Evolutionary conservation across 139 green algal genomes (phyloP), one percentile per base, ranked within the genome.

Genomic region (Volvox africanus): DNA sequence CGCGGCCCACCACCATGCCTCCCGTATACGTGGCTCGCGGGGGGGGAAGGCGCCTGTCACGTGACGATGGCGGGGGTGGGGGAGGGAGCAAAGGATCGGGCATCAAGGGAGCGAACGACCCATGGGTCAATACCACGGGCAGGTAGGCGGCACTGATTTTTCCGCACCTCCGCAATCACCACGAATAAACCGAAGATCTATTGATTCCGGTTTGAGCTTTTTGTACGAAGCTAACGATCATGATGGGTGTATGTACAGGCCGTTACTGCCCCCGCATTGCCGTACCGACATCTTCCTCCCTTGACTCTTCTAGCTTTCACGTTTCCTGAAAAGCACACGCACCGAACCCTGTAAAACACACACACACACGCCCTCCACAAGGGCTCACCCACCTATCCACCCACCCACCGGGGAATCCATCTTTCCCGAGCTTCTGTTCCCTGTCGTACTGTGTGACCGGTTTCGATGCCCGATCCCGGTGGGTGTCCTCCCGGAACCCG

Each of bases 401-500:
- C 1, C 79, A 68, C 79, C 26, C 44, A 87, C 82, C 82, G 22
- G 82, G 82, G 62, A n/a, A 88, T 26, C 13, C 65, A 9, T 88
- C 82, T 21, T 65, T 80, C 2, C 24, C 65, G 11, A 88, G 82
- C 62, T 35, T 19, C 65, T 79, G 35, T 36, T 88, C 82, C 1
- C 82, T 35, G 11, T 68, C 33, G 0, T 37, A 0, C 35, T 88
- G 82, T 6, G 20, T 22, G 12, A 68, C 17, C 61, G 16, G 19
- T 22, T 14, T 3, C 11, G 33, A 20, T 24, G 61, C 22, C 9
- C 24, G 69, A 24, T 79, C 65, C 1, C 9, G 2, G 65, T 80
- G 82, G 62, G 36, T 35, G 83, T 89, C 83, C 83, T 89, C 69
- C 12, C 85, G 28, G 68, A 89, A 89, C 37, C 85, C 85, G 5